phyloP scores from a whole-genome alignment of 306 rosid species.

The Heteromeles arbutifolia region DNA sequence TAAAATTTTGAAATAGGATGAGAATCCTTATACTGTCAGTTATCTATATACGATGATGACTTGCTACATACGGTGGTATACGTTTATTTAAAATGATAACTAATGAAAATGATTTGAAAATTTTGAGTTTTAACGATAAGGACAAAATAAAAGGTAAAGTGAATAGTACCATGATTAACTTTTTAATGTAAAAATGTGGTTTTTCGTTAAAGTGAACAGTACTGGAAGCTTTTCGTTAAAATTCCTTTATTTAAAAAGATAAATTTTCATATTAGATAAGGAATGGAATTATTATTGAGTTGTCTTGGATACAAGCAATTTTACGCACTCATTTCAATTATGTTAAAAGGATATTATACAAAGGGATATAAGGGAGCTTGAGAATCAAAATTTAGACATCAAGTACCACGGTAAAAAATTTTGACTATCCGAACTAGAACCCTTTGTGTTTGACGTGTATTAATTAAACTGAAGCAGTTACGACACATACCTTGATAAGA shows the following conservation, averaged over 20 bases:
- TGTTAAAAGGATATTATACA: not conserved
- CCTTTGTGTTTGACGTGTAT: not conserved
- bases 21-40: not conserved
- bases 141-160: too few species aligned
- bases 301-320: not conserved
- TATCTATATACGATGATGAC: not conserved
- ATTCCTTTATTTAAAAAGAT: not conserved
- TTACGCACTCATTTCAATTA: not conserved
- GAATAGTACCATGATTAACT: too few species aligned
- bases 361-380: not conserved
- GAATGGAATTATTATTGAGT: not conserved
- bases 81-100: not conserved
- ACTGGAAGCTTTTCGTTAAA: too few species aligned
- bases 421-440: not conserved
- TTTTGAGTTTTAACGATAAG: too few species aligned
- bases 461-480: not conserved
- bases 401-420: not conserved
- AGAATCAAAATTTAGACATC: not conserved
- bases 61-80: not conserved
- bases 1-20: not conserved
- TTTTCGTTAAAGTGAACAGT: too few species aligned
- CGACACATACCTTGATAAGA: not conserved
- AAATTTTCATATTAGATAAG: not conserved
- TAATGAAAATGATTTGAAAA: too few species aligned
- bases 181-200: too few species aligned